phyloP scores from a whole-genome alignment of 2,329 filamentous ascomycete species.

The Pyricularia sp. region DNA sequence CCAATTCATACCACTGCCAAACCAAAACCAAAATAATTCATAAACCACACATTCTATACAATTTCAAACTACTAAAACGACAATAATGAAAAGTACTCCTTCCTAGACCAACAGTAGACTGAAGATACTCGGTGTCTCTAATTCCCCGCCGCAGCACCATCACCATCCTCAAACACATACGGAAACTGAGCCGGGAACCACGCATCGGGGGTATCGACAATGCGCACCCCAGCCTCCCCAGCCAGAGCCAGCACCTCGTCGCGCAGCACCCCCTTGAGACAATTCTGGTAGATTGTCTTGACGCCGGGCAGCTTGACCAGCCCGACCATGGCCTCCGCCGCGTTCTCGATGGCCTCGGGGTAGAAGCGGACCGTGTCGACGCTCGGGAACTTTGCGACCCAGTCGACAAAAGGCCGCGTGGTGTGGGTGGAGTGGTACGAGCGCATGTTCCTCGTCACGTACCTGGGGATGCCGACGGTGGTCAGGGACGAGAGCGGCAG shows the following conservation, averaged over 20 bases:
- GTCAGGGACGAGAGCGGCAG: conserved; percentile 5
- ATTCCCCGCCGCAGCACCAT: not conserved
- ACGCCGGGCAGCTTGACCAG: conserved; percentile 6
- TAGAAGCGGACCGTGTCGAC: conserved; percentile 8
- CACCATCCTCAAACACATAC: not conserved
- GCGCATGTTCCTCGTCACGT: conserved; percentile 7
- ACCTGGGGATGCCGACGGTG: conserved; percentile 9
- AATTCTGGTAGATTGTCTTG: conserved; percentile 8
- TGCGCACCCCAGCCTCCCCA: not conserved
- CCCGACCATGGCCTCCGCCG: conserved; percentile 4
- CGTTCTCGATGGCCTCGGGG: not conserved
- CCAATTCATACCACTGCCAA: too few species aligned
- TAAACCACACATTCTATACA: too few species aligned
- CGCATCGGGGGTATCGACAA: conserved; percentile 1
- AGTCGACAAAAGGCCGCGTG: conserved; percentile 7
- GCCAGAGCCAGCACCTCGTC: conserved; percentile 4
- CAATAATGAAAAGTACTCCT: not conserved
- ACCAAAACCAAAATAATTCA: too few species aligned
- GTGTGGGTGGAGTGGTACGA: conserved; percentile 2
- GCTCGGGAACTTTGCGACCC: conserved; percentile 8
- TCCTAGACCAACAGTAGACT: not conserved
- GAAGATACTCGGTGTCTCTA: not conserved
- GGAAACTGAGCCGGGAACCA: conserved; percentile 1
- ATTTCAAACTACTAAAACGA: not conserved
- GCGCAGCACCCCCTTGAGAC: conserved; percentile 5